These are phyloP conservation scores for Halophytophthora batemanensis DNA, from an alignment of 352 stramenopile genomes.

Conservation along the genomic window DNA sequence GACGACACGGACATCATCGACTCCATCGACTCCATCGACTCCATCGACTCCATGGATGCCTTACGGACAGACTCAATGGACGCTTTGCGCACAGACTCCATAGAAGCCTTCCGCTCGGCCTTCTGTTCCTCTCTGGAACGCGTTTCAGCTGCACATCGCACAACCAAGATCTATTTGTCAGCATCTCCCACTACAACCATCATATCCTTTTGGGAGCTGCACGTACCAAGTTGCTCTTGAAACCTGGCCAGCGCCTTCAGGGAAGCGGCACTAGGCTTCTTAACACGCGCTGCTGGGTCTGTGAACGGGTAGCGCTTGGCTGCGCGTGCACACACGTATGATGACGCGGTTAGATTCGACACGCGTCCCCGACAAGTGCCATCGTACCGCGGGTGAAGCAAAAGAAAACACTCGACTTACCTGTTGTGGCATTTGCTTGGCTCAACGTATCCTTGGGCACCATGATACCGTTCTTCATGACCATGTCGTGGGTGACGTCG, in stretches of 20 bases:
- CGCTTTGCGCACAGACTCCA: conserved; percentile 29
- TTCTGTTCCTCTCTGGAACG: conserved; percentile 28
- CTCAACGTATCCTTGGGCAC: conserved; percentile 29
- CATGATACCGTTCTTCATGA: conserved; percentile 64
- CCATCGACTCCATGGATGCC: conserved; percentile 18
- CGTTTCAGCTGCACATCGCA: conserved; percentile 21
- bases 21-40: conserved; percentile 28
- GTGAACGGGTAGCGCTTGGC: conserved; percentile 65
- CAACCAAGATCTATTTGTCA: not conserved
- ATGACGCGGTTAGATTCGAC: not conserved
- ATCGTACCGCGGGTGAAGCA: not conserved
- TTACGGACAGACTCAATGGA: conserved; percentile 34
- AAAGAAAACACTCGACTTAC: not conserved
- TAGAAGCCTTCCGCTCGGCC: conserved; percentile 28
- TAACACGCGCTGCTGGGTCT: conserved; percentile 41
- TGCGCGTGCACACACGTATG: conserved; percentile 3
- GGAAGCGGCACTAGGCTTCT: conserved; percentile 37
- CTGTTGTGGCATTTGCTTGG: not conserved
- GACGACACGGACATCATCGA: conserved; percentile 37
- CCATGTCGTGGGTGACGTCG: conserved; percentile 48
- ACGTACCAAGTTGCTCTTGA: conserved; percentile 57
- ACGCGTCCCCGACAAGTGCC: not conserved
- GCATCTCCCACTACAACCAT: not conserved
- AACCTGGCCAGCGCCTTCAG: conserved; percentile 52
- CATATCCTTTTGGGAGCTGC: too few species aligned